These are phyloP conservation scores for Vitis hybrid DNA, from an alignment of 177 flowering plant genomes.

Conservation along the genomic window DNA sequence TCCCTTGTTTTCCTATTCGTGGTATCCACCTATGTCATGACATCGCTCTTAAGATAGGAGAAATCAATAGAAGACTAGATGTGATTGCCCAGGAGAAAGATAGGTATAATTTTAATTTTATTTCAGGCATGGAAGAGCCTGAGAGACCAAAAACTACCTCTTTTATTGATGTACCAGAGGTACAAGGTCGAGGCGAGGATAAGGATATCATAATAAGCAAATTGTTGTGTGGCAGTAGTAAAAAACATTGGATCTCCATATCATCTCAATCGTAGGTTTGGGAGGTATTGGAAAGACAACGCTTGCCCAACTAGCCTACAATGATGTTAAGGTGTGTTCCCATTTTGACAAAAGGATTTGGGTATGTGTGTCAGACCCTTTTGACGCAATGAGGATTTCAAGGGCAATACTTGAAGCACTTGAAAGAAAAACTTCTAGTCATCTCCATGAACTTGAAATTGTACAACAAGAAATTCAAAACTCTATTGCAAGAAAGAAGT, in stretches of 20 bases:
- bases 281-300: conserved; percentile 17
- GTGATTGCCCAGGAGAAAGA: background rate
- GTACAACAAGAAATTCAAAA: background rate
- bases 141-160: too few species aligned
- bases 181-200: too few species aligned
- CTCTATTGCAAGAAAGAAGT: background rate
- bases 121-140: too few species aligned
- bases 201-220: too few species aligned
- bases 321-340: conserved; percentile 8
- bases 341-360: conserved; percentile 15
- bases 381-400: too few species aligned
- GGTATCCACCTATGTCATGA: background rate
- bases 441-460: background rate
- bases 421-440: background rate
- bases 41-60: conserved; percentile 14
- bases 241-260: background rate
- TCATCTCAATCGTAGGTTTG: conserved; percentile 27
- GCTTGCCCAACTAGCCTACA: conserved; percentile 19
- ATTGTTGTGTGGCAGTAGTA: too few species aligned
- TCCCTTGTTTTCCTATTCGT: background rate
- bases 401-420: too few species aligned
- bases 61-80: conserved; percentile 10
- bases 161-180: too few species aligned
- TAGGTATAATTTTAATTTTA: too few species aligned
- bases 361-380: too few species aligned